These are phyloP conservation scores for Boletellus emodensis DNA, from an alignment of 768 basidiomycete species.

Conservation along the genomic window DNA sequence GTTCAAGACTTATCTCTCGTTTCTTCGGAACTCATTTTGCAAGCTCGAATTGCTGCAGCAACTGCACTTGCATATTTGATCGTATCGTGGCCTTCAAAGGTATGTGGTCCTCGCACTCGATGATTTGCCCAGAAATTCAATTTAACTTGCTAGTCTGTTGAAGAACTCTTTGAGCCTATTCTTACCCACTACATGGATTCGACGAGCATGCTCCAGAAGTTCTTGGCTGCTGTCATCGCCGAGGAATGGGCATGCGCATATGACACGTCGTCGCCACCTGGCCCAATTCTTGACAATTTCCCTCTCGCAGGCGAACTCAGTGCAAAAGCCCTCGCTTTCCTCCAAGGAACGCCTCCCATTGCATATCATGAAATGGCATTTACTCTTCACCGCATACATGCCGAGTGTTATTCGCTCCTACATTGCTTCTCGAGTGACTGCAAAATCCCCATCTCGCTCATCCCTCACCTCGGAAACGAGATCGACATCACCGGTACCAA, in stretches of 20 bases:
- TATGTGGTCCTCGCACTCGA: conserved; percentile 23
- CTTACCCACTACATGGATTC: conserved; percentile 80
- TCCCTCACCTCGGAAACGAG: conserved; percentile 74
- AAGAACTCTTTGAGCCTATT: conserved; percentile 70
- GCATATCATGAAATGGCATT: conserved; percentile 91
- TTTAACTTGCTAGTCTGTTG: conserved; percentile 37
- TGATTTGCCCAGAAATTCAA: background rate
- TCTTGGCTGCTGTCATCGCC: conserved; percentile 77
- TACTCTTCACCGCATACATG: conserved; percentile 72
- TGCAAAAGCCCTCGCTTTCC: conserved; percentile 60
- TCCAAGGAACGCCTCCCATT: conserved; percentile 70
- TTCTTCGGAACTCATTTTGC: conserved; percentile 67
- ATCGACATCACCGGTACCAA: conserved; percentile 71
- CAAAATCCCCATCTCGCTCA: conserved; percentile 74
- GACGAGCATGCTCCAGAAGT: conserved; percentile 86
- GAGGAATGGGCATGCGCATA: conserved; percentile 86
- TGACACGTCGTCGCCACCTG: conserved; percentile 31
- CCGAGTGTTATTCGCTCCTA: conserved; percentile 77
- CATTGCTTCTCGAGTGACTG: conserved; percentile 81
- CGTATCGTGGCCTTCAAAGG: conserved; percentile 60
- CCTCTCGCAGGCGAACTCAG: conserved; percentile 65
- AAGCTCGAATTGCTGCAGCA: conserved; percentile 75
- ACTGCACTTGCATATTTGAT: conserved; percentile 72
- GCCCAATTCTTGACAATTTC: conserved; percentile 51
- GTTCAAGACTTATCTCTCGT: conserved; percentile 85